A percentile compares a stretch with the other conserved stretches of the same genome.
Evolutionary conservation across 495 filamentous ascomycete genomes (phyloP).

Genomic region (Talaromyces adpressus): DNA sequence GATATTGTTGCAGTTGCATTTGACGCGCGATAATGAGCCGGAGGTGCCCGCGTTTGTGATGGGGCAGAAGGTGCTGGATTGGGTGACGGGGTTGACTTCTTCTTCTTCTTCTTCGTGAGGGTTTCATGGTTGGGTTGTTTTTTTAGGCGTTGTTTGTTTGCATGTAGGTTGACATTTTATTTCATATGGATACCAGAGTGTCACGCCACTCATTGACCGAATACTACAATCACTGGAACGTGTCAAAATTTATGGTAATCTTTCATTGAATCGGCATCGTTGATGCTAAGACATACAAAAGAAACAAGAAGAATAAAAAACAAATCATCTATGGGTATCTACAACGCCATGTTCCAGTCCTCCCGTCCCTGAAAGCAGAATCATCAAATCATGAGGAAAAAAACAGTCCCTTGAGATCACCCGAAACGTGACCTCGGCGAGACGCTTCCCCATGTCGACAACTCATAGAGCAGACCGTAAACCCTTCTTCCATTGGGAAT

Average conservation of each 20-base stretch:
- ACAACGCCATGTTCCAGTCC: conserved; percentile 38
- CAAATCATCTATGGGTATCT: conserved; percentile 41
- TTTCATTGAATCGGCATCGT: background rate
- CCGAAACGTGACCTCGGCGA: background rate
- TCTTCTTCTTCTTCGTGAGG: background rate
- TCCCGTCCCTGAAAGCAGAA: conserved; percentile 1
- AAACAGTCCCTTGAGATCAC: background rate
- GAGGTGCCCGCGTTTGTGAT: conserved; percentile 56
- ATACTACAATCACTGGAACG: conserved; percentile 9
- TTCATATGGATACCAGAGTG: conserved; percentile 4
- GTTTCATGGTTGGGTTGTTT: background rate
- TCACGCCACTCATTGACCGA: background rate
- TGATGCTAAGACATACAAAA: conserved; percentile 2
- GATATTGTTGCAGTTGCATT: conserved; percentile 61
- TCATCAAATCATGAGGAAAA: conserved; percentile 3
- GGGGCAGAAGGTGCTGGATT: conserved; percentile 38
- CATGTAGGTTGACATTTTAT: background rate
- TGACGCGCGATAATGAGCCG: conserved; percentile 56
- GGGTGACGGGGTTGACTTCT: conserved; percentile 12
- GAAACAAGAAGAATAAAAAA: conserved; percentile 3
- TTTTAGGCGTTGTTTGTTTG: background rate
- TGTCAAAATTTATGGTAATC: conserved; percentile 22
- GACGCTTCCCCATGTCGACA: background rate
- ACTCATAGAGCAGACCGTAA: background rate
- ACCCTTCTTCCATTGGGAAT: background rate